A percentile compares a stretch with the other conserved stretches of the same genome.
Evolutionary conservation across 495 filamentous ascomycete genomes (phyloP).

Genomic region (Podospora anserina): DNA sequence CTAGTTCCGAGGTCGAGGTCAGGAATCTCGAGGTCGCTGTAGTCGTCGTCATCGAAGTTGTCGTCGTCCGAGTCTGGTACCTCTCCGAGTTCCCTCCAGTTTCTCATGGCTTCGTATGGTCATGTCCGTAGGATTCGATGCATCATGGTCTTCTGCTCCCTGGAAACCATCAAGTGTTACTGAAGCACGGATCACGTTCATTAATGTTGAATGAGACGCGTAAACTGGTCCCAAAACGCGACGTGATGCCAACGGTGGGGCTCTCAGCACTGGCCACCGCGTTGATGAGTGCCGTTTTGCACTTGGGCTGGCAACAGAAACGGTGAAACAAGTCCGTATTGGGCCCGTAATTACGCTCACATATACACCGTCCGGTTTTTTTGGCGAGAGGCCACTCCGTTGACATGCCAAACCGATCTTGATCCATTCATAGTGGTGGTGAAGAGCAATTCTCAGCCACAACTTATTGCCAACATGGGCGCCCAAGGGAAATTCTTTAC

Average conservation of each 20-base stretch:
- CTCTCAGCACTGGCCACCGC: not conserved
- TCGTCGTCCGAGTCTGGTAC: constrained; percentile 59
- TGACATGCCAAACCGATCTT: not conserved
- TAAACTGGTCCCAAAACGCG: constrained; percentile 25
- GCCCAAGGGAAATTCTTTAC: constrained; percentile 22
- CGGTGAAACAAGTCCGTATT: not conserved
- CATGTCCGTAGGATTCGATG: constrained; percentile 29
- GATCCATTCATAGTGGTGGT: not conserved
- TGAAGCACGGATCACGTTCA: not conserved
- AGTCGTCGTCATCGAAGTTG: constrained; percentile 41
- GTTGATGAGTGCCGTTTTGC: not conserved
- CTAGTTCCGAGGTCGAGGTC: constrained; percentile 4
- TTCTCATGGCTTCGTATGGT: constrained; percentile 42
- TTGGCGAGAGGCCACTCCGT: not conserved
- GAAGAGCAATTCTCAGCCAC: not conserved
- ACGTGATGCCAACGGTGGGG: constrained; percentile 26
- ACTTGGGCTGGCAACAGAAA: not conserved
- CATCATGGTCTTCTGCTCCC: constrained; percentile 3
- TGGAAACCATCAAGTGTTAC: not conserved
- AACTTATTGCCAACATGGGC: constrained; percentile 19
- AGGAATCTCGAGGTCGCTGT: constrained; percentile 20
- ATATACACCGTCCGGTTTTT: not conserved
- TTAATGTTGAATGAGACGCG: constrained; percentile 16
- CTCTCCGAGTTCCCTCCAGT: constrained; percentile 57
- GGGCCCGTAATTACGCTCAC: not conserved